Percentiles rank a stretch among this genome's conserved stretches.
These are phyloP conservation scores for Brassica carinata DNA, from an alignment of 345 rosid genomes.

Conservation along the genomic window DNA sequence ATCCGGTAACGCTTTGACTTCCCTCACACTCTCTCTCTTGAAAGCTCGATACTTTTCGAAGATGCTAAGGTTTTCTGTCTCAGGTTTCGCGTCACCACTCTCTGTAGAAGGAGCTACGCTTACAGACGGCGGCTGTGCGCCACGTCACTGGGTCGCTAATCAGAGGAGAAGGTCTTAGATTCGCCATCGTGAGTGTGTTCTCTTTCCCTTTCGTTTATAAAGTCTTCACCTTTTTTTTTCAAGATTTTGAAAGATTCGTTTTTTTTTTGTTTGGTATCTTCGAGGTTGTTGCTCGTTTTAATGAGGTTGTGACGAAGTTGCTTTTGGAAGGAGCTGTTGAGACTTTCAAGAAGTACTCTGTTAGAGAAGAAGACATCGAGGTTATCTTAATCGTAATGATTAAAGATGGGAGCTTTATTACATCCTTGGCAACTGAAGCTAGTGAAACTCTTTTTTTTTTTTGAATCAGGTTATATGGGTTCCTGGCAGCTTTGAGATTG, in stretches of 20 bases:
- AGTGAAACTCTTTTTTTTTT: background rate
- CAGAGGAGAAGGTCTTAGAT: constrained; percentile 72
- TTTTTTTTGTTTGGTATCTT: background rate
- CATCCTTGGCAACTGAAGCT: constrained; percentile 6
- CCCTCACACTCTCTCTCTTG: background rate
- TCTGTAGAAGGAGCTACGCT: constrained; percentile 39
- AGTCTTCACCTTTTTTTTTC: background rate
- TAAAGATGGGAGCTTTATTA: background rate
- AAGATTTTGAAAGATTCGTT: background rate
- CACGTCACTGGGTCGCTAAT: constrained; percentile 72
- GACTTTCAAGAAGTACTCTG: constrained; percentile 80
- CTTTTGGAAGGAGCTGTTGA: constrained; percentile 88
- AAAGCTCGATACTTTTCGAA: background rate
- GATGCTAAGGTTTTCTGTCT: background rate
- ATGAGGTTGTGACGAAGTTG: constrained; percentile 81
- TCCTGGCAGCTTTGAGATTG: constrained; percentile 92
- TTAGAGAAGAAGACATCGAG: constrained; percentile 78
- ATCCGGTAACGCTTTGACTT: constrained; percentile 35
- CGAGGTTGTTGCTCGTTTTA: constrained; percentile 95
- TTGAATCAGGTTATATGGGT: constrained; percentile 86
- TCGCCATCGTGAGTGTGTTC: constrained; percentile 68
- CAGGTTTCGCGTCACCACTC: constrained; percentile 38
- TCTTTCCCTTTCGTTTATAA: background rate
- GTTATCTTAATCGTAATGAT: constrained; percentile 43
- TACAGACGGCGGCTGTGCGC: constrained; percentile 57